Evolutionary conservation across 495 filamentous ascomycete genomes (phyloP), one percentile per base, ranked within the genome.

Genomic region (Aspergillus leporis): DNA sequence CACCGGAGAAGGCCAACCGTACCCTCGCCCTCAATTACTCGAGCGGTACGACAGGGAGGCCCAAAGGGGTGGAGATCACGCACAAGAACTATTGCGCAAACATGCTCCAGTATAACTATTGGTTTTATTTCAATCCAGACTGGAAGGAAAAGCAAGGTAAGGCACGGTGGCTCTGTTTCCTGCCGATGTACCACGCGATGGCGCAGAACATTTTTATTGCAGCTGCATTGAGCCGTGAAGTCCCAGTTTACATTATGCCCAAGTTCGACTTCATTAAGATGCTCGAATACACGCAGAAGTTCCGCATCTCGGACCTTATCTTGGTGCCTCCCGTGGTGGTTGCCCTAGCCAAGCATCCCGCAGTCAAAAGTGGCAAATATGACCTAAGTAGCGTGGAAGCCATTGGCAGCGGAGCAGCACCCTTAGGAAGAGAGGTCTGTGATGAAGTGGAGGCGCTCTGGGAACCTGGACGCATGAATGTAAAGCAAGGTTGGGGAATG

Each of bases 401-500:
- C 1, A 61, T 91, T 8, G 77, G 74, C 0, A 80, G 75, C 61
- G 90, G 90, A 22, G 86, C 86, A 1, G 87, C 87, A 9, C 87
- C 87, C 4, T 71, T 90, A 53, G 81, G 82, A 0, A 63, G 74
- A n/a, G 89, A 90, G 66, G 70, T 87, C n/a, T 78, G 75, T 63
- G 74, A 75, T 0, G 84, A 87, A 53, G 78, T 84, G 36, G 74
- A 85, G 66, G 80, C 75, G 58, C 61, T 87, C 21, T 86, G 87
- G 78, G 80, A 80, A 4, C 70, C 73, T 12, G 80, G 81, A 22
- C 71, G 75, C 23, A 68, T 88, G 19, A 80, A 80, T 62, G 67
- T 93, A 8, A 89, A 85, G 53, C 91, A 95, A 65, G 91, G 89
- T 0, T 95, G 90, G 87, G 91, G 91, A 6, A 90, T 93, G 86